Evolutionary conservation across 139 green algal species (phyloP).

Genomic region (Micractinium sp.): DNA sequence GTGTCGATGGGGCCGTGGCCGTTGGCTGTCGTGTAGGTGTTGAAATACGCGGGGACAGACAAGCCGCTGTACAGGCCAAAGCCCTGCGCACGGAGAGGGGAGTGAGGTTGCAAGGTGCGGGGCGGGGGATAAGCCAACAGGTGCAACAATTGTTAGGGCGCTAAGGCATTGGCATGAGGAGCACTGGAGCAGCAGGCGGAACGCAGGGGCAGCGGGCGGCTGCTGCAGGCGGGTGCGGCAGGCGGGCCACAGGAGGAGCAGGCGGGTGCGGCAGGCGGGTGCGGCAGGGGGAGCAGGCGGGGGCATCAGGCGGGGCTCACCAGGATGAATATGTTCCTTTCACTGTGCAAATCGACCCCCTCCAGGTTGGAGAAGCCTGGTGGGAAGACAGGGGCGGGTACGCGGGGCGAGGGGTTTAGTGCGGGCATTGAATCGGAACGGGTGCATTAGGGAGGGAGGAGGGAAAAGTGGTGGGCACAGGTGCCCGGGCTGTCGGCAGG

Average conservation of each 20-base stretch:
- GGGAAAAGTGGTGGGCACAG: not conserved
- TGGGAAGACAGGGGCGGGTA: not conserved
- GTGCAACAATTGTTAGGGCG: too few species aligned
- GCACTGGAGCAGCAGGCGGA: too few species aligned
- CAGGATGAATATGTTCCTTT: constrained; percentile 75
- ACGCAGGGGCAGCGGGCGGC: too few species aligned
- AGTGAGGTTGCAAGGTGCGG: too few species aligned
- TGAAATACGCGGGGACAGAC: constrained; percentile 65
- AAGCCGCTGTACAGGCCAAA: constrained; percentile 1
- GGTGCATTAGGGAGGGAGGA: not conserved
- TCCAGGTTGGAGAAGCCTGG: constrained; percentile 59
- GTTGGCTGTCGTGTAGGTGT: constrained; percentile 47
- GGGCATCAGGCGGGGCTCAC: too few species aligned
- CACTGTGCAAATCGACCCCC: constrained; percentile 55
- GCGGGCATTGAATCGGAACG: not conserved
- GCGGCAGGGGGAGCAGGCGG: too few species aligned
- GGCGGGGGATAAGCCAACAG: too few species aligned
- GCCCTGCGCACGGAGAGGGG: not conserved
- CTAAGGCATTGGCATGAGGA: too few species aligned
- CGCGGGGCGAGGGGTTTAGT: not conserved
- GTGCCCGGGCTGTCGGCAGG: too few species aligned
- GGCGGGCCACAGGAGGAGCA: too few species aligned
- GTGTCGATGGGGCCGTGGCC: constrained; percentile 60
- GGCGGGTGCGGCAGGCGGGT: too few species aligned
- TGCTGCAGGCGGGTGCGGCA: too few species aligned